Percentiles rank a stretch among this genome's conserved stretches.
Evolutionary conservation across 352 stramenopile genomes (phyloP).

Genomic region (Phytopythium chamaehyphon): DNA sequence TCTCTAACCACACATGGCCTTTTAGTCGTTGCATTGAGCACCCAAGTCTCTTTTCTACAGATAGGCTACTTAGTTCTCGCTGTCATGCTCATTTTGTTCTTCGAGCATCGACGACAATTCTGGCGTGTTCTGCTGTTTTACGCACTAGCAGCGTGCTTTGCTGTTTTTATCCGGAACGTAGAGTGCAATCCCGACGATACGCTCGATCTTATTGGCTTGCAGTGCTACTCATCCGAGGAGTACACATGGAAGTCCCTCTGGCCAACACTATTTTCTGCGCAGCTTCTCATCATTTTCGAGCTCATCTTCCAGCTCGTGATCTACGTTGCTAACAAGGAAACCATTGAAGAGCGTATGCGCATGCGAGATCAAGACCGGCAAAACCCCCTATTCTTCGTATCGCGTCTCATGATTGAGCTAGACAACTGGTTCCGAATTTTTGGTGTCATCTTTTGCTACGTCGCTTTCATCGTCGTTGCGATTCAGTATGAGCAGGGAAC

Average conservation of each 20-base stretch:
- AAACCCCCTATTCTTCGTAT: slow-evolving; percentile 75
- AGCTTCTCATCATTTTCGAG: slow-evolving; percentile 82
- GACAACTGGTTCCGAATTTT: slow-evolving; percentile 73
- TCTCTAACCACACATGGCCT: slow-evolving; percentile 1
- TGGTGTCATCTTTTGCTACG: slow-evolving; percentile 66
- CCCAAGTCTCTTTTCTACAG: slow-evolving; percentile 76
- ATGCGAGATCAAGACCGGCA: slow-evolving; percentile 61
- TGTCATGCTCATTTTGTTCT: slow-evolving; percentile 78
- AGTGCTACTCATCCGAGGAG: slow-evolving; percentile 57
- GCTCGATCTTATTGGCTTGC: slow-evolving; percentile 62
- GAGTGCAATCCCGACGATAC: slow-evolving; percentile 41
- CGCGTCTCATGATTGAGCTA: slow-evolving; percentile 60
- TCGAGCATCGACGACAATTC: slow-evolving; percentile 67
- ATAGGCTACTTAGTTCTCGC: slow-evolving; percentile 81
- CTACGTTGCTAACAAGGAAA: slow-evolving; percentile 70
- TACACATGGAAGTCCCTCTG: slow-evolving; percentile 70
- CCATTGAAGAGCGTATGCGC: slow-evolving; percentile 56
- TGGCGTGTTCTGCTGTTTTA: slow-evolving; percentile 80
- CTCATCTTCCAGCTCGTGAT: slow-evolving; percentile 85
- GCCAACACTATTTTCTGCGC: slow-evolving; percentile 76
- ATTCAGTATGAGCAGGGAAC: slow-evolving; percentile 57
- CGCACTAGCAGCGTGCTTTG: slow-evolving; percentile 62
- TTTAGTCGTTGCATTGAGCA: slow-evolving; percentile 77
- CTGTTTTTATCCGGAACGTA: slow-evolving; percentile 75
- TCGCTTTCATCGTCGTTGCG: slow-evolving; percentile 61